phyloP scores from a whole-genome alignment of 371 early-diverging fungal species.

The Rhizoclosmatium hyalinum region DNA sequence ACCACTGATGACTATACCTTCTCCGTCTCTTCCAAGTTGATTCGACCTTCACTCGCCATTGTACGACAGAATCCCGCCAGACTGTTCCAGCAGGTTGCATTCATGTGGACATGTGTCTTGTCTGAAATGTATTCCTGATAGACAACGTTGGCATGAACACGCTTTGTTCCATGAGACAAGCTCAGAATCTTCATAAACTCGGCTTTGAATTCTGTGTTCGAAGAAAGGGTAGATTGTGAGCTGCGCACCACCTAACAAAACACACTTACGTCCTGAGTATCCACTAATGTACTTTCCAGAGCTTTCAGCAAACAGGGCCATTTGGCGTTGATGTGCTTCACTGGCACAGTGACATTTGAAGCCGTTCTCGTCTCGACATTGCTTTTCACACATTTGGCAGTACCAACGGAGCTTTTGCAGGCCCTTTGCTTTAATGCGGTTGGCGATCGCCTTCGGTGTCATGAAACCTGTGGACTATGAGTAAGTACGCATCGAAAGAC shows the following conservation, averaged over 20 bases:
- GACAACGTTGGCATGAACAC: slow-evolving; percentile 88
- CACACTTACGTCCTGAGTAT: slow-evolving; percentile 39
- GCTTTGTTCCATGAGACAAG: slow-evolving; percentile 78
- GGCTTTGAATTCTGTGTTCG: slow-evolving; percentile 41
- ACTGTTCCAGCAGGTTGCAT: slow-evolving; percentile 90
- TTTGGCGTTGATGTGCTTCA: slow-evolving; percentile 93
- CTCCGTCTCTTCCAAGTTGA: slow-evolving; percentile 87
- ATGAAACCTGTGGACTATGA: slow-evolving; percentile 32
- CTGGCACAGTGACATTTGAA: slow-evolving; percentile 93
- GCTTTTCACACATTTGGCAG: slow-evolving; percentile 93
- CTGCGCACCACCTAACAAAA: not conserved
- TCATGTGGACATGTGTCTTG: slow-evolving; percentile 94
- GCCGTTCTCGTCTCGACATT: slow-evolving; percentile 87
- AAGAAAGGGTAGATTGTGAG: not conserved
- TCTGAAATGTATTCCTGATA: slow-evolving; percentile 96
- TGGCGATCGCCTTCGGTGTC: slow-evolving; percentile 54
- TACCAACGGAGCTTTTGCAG: slow-evolving; percentile 87
- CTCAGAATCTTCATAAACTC: slow-evolving; percentile 55
- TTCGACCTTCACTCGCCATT: slow-evolving; percentile 83
- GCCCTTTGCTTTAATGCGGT: slow-evolving; percentile 78
- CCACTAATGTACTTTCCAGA: slow-evolving; percentile 42
- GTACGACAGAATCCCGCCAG: slow-evolving; percentile 80
- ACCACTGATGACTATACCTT: slow-evolving; percentile 38
- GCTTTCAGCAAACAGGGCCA: slow-evolving; percentile 87
- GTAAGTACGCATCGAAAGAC: not conserved